Conservation (phyloP, 805 yeast genomes). For the Yarrowia bubula region DNA sequence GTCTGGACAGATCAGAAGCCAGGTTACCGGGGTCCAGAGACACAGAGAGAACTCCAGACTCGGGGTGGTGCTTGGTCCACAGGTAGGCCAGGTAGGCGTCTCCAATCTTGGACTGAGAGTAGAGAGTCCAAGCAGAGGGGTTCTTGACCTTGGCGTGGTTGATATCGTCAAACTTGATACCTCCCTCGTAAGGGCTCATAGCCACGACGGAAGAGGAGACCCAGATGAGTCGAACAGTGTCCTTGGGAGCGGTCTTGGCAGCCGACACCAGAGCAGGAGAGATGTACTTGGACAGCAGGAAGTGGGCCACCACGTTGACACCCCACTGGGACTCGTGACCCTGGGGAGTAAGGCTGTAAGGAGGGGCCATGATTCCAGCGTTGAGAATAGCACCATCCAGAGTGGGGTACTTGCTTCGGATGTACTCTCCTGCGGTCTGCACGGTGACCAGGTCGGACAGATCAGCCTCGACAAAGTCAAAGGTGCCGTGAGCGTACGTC, state of each 20-base stretch:
- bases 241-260: conserved; percentile 35
- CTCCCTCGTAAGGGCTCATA: conserved; percentile 38
- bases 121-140: conserved; percentile 32
- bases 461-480: conserved; percentile 20
- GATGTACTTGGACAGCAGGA: conserved; percentile 44
- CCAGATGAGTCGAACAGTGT: conserved; percentile 47
- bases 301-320: conserved; percentile 49
- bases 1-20: conserved; percentile 41
- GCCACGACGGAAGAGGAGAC: conserved; percentile 45
- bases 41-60: conserved; percentile 39
- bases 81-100: conserved; percentile 42
- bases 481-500: background rate
- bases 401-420: conserved; percentile 3
- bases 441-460: conserved; percentile 9
- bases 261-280: conserved; percentile 43
- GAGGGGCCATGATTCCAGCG: conserved; percentile 48
- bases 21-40: conserved; percentile 47
- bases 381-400: conserved; percentile 39
- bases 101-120: conserved; percentile 49
- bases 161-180: conserved; percentile 42
- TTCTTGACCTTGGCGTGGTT: conserved; percentile 32
- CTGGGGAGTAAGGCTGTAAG: conserved; percentile 43
- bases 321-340: conserved; percentile 50
- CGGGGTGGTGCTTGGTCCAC: conserved; percentile 42
- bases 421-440: background rate